Evolutionary conservation across 768 basidiomycete species (phyloP), one percentile per base, ranked within the genome.

Genomic region (Mycena alexandri): DNA sequence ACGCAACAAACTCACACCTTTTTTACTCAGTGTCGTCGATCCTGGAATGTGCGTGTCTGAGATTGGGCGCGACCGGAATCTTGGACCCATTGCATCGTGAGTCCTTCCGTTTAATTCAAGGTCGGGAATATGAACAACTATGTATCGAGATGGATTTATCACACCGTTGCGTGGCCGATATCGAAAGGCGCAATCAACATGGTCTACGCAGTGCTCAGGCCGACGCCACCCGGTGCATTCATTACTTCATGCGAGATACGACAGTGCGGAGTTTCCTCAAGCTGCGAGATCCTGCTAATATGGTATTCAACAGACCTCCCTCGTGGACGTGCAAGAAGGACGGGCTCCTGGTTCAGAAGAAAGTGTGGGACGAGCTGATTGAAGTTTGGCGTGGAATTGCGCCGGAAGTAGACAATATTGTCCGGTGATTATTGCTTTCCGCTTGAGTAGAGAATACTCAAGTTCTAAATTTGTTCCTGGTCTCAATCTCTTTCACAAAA

Each of bases 301-400:
- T n/a, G 21, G 19, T 16, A 13, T 43, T 33, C 2, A 5, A 22
- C 46, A 66, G 65, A 1, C 52, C 57, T 3, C 58, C 59, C 11
- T 11, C 51, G 24, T 66, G 65, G 65, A 53, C 33, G 4, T 13
- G 13, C 11, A 60, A 3, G 5, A 36, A 59, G 19, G 29, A 47
- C 12, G 66, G 52, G 8, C 11, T 56, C 11, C 19, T 21, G 33
- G 4, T 61, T 2, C 53, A 68, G 44, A 55, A 21, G 34, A 47
- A 51, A 34, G 55, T 56, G 38, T 61, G 59, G 59, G n/a, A 51
- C 38, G 61, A 68, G 66, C 62, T 69, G 63, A 33, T 66, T 11
- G 65, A 60, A 17, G 59, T 66, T 25, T 66, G 65, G 65, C 38
- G 38, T 2, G 34, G 51, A 1, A 34, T 66, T 36, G 51, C 70